A percentile compares a stretch with the other conserved stretches of the same genome.
Evolutionary conservation across 1,284 basidiomycete genomes (phyloP).

Genomic region (Phenoliferia sp.): DNA sequence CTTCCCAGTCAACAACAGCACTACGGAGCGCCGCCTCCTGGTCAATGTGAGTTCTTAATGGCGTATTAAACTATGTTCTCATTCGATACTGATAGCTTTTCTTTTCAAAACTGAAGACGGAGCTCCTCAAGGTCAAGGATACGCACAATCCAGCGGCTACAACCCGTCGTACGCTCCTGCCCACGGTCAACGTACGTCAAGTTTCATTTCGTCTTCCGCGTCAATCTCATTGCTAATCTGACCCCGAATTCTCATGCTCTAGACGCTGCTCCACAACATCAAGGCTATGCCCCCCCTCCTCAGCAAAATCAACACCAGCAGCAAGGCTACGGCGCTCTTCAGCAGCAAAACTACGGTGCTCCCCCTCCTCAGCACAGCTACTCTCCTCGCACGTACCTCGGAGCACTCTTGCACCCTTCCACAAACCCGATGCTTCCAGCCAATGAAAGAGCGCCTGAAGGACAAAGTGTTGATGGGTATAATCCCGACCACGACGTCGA

Average conservation of each 20-base stretch:
- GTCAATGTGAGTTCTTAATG: not conserved
- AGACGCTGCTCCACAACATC: not conserved
- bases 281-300: not conserved
- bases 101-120: not conserved
- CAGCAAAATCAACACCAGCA: not conserved
- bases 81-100: not conserved
- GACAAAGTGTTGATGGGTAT: slow-evolving; percentile 28
- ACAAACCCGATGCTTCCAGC: slow-evolving; percentile 34
- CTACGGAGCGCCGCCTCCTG: not conserved
- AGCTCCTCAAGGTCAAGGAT: not conserved
- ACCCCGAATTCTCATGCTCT: not conserved
- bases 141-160: not conserved
- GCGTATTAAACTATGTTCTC: no score
- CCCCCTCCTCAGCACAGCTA: not conserved
- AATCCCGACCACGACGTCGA: slow-evolving; percentile 38
- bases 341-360: not conserved
- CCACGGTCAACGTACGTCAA: not conserved
- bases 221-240: not conserved
- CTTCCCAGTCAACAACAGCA: no score
- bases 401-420: not conserved
- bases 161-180: no score
- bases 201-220: not conserved
- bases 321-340: not conserved
- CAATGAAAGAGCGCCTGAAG: slow-evolving; percentile 20
- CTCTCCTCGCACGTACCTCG: not conserved